Conservation (phyloP, 202 grass and related monocot genomes). For the Saccharum hybrid region DNA sequence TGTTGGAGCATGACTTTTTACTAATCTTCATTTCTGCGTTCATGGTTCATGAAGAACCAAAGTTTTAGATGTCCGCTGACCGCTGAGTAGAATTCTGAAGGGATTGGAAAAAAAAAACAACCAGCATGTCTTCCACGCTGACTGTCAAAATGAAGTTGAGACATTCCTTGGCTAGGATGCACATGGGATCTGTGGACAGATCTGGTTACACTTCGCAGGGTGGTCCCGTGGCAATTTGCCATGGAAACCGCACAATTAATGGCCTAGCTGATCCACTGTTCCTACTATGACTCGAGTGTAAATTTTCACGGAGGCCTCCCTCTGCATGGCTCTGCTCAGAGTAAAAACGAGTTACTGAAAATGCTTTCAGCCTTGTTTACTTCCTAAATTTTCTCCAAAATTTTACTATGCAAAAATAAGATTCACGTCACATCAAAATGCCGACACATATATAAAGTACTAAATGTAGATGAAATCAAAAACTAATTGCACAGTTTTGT, state of each 20-base stretch:
- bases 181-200: slow-evolving; percentile 28
- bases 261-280: slow-evolving; percentile 20
- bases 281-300: background rate
- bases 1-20: no score
- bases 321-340: background rate
- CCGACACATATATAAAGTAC: no score
- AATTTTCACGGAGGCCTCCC: background rate
- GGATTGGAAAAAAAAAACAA: background rate
- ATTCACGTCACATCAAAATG: no score
- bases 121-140: background rate
- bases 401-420: no score
- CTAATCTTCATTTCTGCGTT: no score
- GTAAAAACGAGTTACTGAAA: no score
- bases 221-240: slow-evolving; percentile 43
- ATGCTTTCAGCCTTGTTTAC: no score
- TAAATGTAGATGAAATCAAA: no score
- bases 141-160: background rate
- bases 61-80: background rate
- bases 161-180: slow-evolving; percentile 8
- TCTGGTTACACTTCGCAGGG: background rate
- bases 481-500: no score
- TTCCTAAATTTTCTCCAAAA: no score
- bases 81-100: background rate
- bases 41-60: background rate
- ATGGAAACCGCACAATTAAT: slow-evolving; percentile 24